Conservation (phyloP, 176 grass and related monocot genomes). For the Oryza meyeriana region DNA sequence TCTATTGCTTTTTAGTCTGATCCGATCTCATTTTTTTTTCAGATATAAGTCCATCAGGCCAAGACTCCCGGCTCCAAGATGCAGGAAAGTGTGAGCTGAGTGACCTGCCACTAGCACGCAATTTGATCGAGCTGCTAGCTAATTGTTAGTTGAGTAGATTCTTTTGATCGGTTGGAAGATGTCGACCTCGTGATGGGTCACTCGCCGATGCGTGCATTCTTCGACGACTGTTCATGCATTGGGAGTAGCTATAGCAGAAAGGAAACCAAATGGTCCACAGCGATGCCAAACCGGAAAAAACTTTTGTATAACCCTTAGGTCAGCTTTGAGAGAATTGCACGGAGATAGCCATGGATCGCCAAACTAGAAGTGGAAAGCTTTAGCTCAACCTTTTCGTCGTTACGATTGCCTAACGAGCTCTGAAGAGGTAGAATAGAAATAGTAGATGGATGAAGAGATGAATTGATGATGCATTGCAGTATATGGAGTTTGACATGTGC, state of each 20-base stretch:
- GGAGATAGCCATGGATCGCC: slow-evolving; percentile 4
- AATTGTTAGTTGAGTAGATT: not conserved
- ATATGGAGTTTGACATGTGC: slow-evolving; percentile 19
- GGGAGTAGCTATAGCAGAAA: not conserved
- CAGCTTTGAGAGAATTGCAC: not conserved
- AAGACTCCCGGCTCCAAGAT: not conserved
- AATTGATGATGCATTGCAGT: not conserved
- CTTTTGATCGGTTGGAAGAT: slow-evolving; percentile 29
- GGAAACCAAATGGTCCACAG: not conserved
- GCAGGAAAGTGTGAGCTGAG: not conserved
- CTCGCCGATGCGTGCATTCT: not conserved
- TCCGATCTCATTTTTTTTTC: not conserved
- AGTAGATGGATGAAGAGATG: not conserved
- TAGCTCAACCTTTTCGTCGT: not conserved
- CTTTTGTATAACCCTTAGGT: not conserved
- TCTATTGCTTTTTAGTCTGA: not conserved
- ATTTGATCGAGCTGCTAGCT: not conserved
- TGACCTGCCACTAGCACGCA: not conserved
- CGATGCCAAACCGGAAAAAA: not conserved
- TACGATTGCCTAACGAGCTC: not conserved
- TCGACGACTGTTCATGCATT: not conserved
- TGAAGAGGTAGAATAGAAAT: not conserved
- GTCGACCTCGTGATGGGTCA: slow-evolving; percentile 17
- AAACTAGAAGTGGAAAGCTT: not conserved
- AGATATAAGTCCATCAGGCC: not conserved